phyloP scores from a whole-genome alignment of 345 rosid genomes.

The Gossypium rotundifolium region DNA sequence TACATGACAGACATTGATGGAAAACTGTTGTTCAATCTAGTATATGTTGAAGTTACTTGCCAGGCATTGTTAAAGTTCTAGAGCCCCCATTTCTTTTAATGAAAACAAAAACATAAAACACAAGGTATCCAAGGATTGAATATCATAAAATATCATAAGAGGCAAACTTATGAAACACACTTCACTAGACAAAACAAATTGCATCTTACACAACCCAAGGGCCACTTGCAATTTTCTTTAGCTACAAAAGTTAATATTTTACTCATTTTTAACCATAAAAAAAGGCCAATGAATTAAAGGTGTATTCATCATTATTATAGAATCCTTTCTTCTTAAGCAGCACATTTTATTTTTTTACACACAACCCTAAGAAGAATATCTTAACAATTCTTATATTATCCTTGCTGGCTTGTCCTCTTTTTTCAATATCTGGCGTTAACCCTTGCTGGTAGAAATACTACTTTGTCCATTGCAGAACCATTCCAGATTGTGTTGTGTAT shows the following conservation, averaged over 20 bases:
- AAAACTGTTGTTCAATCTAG: neutral
- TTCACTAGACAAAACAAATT: neutral
- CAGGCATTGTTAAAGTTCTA: neutral
- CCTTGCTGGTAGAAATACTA: neutral
- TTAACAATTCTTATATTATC: neutral
- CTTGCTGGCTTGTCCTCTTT: neutral
- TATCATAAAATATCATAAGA: neutral
- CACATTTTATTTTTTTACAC: constrained; percentile 7
- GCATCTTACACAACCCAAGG: neutral
- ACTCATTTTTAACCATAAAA: neutral
- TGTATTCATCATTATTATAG: constrained; percentile 17
- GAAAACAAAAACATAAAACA: neutral
- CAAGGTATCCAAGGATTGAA: constrained; percentile 3
- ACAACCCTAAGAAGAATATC: constrained; percentile 13
- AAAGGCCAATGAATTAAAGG: constrained; percentile 8
- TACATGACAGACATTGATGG: neutral
- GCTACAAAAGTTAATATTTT: neutral
- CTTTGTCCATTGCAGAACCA: constrained; percentile 15
- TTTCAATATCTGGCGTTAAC: neutral
- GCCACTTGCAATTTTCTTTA: constrained; percentile 15
- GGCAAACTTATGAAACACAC: constrained; percentile 7
- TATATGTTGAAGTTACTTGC: neutral
- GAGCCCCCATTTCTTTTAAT: neutral
- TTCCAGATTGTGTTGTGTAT: neutral
- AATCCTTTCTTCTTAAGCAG: constrained; percentile 3